Evolutionary conservation across 2,329 filamentous ascomycete genomes (phyloP), one percentile per base, ranked within the genome.

Genomic region (Calcarisporium arbuscula): DNA sequence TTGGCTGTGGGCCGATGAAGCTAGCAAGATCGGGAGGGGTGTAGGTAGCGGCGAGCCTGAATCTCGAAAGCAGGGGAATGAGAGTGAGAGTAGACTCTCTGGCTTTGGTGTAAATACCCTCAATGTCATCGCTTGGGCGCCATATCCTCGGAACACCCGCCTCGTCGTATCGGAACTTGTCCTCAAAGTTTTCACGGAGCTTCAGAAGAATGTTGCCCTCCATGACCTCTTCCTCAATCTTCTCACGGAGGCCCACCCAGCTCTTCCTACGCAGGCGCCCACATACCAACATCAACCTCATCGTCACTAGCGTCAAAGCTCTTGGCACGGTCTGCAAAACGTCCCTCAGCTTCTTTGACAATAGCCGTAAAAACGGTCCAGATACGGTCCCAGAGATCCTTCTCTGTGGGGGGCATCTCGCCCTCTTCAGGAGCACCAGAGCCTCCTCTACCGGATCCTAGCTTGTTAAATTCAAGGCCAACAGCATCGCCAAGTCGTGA

Each of bases 151-250:
- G 92, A 5, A 98, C 92, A 18, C 92, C 92, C 6, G 80, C 80
- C 40, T 95, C 89, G 51, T 98, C 92, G 52, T 98, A 98, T 44
- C 92, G 82, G 74, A 98, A 98, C 62, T 95, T 95, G 66, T 98
- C 92, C 62, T 98, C 92, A 48, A 98, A 98, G 65, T 95, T 96
- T 61, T 98, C 92, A 22, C 92, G 80, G 33, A 98, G 76, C 68
- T 98, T 98, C 48, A 96, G 71, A 21, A 96, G 68, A 35, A 98
- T 80, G 54, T 96, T 98, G 51, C 90, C 90, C 64, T 96, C 92
- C 80, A 94, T 94, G 54, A 95, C 86, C 62, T 98, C 92, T 54
- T 98, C 92, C 22, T 96, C 90, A 42, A 98, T 84, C 67, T 86
- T 92, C 40, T 87, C 82, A 29, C 86, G 77, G 41, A 98, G 70